Base-by-base conservation (phyloP, 1,284 basidiomycete species). In the Kalmanozyma brasiliensis region DNA sequence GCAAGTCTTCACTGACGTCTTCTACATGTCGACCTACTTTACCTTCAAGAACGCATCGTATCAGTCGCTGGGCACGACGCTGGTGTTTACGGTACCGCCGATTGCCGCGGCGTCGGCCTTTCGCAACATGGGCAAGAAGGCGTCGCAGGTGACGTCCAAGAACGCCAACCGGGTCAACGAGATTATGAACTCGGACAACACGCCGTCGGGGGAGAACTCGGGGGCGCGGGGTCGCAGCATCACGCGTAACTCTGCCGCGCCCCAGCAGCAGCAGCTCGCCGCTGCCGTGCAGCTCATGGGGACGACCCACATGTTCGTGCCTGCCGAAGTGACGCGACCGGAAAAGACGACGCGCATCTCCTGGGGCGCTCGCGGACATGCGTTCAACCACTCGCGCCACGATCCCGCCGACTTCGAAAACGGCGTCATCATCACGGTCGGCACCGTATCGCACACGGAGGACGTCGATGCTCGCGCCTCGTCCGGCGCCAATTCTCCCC, bases 81-180 rank as follows among this genome's bases (percentile, higher is more conserved):
- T 73, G 5, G 13, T 60, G 16, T 51, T 57, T 38, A 64, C 40
- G 26, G 40, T 68, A 8, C 64, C 69, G 8, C 60, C 69, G 11
- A 63, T 73, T 13, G 55, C 49, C 9, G 69, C 69, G 2, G 64
- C 59, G 0, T 42, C 60, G 0, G 69, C 64, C 0, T 73, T 73
- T 49, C 49, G 69, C 8, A 60, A 68, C 17, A 61, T 70, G 67
- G 61, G 61, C 26, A 57, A 57, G 43, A 61, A 64, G 32, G 61
- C 67, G 3, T 52, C 57, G 9, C 24, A 36, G 3, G 35, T 65
- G 44, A 40, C 48, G 16, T 30, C 22, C 9, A 44, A 43, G 29
- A 38, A 53, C 20, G 41, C 40, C 2, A 11, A 30, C 30, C 46
- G 46, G 42, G 44, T 69, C 36, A 59, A 69, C 49, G 66, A 69